Conservation (phyloP, 1,284 basidiomycete genomes). For the Wolfiporia cocos region DNA sequence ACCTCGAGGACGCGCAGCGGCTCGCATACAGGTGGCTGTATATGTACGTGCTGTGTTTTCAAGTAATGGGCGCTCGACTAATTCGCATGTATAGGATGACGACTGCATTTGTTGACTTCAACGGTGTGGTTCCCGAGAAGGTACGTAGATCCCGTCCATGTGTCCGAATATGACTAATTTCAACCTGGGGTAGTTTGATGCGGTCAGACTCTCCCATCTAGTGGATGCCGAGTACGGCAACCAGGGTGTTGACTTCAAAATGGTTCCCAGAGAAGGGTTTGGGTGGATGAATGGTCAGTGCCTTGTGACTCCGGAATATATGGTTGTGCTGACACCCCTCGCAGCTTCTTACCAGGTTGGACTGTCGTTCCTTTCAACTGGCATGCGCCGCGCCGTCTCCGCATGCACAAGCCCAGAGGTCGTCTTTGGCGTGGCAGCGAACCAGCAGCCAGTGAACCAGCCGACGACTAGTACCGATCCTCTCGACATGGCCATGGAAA, state of each 20-base stretch:
- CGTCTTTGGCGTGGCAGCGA: slow-evolving; percentile 62
- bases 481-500: slow-evolving; percentile 68
- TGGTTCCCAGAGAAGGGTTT: slow-evolving; percentile 94
- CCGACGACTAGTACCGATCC: slow-evolving; percentile 47
- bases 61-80: neutral
- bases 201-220: slow-evolving; percentile 89
- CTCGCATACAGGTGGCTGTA: slow-evolving; percentile 95
- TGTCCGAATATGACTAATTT: neutral
- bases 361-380: slow-evolving; percentile 87
- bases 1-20: slow-evolving; percentile 88
- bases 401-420: slow-evolving; percentile 89
- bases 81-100: slow-evolving; percentile 77
- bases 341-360: slow-evolving; percentile 92
- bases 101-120: slow-evolving; percentile 90
- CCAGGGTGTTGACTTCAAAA: slow-evolving; percentile 96
- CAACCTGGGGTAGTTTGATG: slow-evolving; percentile 68
- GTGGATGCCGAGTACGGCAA: slow-evolving; percentile 99
- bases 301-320: neutral
- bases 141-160: slow-evolving; percentile 28
- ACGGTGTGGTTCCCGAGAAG: slow-evolving; percentile 97
- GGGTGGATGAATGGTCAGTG: slow-evolving; percentile 90
- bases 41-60: slow-evolving; percentile 54
- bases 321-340: slow-evolving; percentile 2
- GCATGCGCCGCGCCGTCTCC: slow-evolving; percentile 92
- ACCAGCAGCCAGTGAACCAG: slow-evolving; percentile 26